Evolutionary conservation across 2,329 filamentous ascomycete species (phyloP).

Genomic region (Diaporthe sp.): DNA sequence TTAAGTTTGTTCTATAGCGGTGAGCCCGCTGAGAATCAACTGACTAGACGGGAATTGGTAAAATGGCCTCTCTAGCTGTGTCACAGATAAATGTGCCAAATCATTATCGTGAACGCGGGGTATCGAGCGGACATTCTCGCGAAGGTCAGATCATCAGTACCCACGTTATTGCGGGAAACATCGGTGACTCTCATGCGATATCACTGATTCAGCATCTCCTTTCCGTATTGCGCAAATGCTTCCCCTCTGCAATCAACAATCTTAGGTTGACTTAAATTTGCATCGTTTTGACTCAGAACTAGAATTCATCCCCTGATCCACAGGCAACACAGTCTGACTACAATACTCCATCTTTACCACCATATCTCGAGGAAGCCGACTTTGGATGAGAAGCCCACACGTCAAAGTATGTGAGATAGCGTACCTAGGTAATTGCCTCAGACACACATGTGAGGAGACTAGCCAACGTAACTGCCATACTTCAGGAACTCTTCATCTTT

Average conservation of each 20-base stretch:
- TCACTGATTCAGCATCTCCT: neutral
- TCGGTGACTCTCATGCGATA: neutral
- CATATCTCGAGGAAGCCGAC: neutral
- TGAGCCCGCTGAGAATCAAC: neutral
- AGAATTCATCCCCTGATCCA: no score
- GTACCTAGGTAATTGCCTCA: neutral
- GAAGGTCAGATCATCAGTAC: neutral
- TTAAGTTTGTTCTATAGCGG: neutral
- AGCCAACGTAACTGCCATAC: constrained; percentile 34
- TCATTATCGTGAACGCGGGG: neutral
- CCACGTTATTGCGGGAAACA: neutral
- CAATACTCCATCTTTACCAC: neutral
- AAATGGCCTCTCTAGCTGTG: neutral
- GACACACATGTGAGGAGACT: neutral
- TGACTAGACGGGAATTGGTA: neutral
- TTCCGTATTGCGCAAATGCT: no score
- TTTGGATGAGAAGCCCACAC: neutral
- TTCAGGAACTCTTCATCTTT: constrained; percentile 19
- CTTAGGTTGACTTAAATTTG: no score
- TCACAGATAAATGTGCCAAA: neutral
- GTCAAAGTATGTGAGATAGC: neutral
- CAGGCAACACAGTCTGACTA: neutral
- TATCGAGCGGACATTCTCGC: neutral
- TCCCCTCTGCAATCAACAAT: neutral
- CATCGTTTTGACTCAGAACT: neutral